A percentile compares a stretch with the other conserved stretches of the same genome.
phyloP scores from a whole-genome alignment of 192 early-diverging fungal genomes.

The Spinellus fusiger region DNA sequence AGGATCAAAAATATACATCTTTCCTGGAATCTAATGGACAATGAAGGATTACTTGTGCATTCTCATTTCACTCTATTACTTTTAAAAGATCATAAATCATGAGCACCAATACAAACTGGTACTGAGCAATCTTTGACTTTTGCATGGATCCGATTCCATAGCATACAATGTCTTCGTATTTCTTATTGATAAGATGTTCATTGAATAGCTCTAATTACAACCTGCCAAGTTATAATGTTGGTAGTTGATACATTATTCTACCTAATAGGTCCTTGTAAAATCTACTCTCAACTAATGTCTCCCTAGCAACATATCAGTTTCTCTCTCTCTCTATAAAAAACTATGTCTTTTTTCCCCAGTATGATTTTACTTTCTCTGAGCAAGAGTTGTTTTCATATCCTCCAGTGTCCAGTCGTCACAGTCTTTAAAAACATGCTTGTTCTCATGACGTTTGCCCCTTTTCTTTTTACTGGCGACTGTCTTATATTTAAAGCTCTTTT shows the following conservation, averaged over 20 bases:
- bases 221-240: not conserved
- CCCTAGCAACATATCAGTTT: not conserved
- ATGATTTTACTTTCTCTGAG: conserved; percentile 11
- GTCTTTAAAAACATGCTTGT: conserved; percentile 13
- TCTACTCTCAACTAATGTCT: conserved; percentile 5
- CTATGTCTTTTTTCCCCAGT: not conserved
- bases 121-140: conserved; percentile 27
- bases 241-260: not conserved
- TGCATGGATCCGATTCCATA: conserved; percentile 36
- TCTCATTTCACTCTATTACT: too few relatives aligned
- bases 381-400: conserved; percentile 11
- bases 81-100: conserved; percentile 19
- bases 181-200: conserved; percentile 3
- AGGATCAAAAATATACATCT: conserved; percentile 32
- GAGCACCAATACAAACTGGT: conserved; percentile 28
- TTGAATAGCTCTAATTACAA: conserved; percentile 1
- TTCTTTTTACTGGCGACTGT: conserved; percentile 1
- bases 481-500: conserved; percentile 21
- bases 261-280: conserved; percentile 15
- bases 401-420: conserved; percentile 16
- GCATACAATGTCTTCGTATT: conserved; percentile 26
- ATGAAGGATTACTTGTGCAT: not conserved
- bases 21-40: conserved; percentile 14
- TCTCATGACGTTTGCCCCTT: conserved; percentile 11
- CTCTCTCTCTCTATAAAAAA: not conserved